Evolutionary conservation across 108 stramenopile species (phyloP), one percentile per base, ranked within the genome.

Genomic region (Mediolabrus comicus): DNA sequence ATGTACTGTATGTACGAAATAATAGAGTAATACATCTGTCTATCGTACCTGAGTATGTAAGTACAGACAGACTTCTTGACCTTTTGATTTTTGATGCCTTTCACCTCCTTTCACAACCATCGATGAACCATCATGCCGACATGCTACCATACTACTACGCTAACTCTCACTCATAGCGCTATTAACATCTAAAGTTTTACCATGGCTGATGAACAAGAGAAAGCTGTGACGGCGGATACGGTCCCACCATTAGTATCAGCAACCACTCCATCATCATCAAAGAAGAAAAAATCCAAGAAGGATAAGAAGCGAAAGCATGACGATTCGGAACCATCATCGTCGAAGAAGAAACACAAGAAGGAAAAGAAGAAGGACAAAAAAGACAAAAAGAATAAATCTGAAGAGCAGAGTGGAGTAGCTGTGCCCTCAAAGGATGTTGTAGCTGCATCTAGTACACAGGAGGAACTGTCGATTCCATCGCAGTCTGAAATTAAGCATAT

Each of bases 221-320:
- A 49, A 24, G 22, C 46, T 49, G 7, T 49, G 17, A 49, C 22
- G 46, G 46, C 46, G 19, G 46, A 49, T 49, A 9, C 19, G 22
- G 46, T 49, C 5, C 46, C 46, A 8, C 22, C 46, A 49, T 22
- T 49, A 17, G 46, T 49, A 16, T 19, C 19, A 22, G 16, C 43
- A 46, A 19, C 43, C 7, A 3, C 3, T 8, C 3, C 62, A 17
- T 26, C 58, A 12, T 62, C 71, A 19, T 72, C 71, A 33, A 64
- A 72, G 53, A 72, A 72, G 71, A 72, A 63, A 36, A 72, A 72
- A 26, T 54, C 62, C 17, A 72, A 72, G 54, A 72, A 72, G 62
- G 71, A 64, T 29, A 72, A 72, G 39, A 72, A 63, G 59, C 71
- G 71, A 22, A 72, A 72, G 53, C 53, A 34, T 24, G 31, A 56